Percentiles rank a stretch among this genome's conserved stretches.
Conservation (phyloP, 1,284 basidiomycete species). For the Spongiforma sp. region DNA sequence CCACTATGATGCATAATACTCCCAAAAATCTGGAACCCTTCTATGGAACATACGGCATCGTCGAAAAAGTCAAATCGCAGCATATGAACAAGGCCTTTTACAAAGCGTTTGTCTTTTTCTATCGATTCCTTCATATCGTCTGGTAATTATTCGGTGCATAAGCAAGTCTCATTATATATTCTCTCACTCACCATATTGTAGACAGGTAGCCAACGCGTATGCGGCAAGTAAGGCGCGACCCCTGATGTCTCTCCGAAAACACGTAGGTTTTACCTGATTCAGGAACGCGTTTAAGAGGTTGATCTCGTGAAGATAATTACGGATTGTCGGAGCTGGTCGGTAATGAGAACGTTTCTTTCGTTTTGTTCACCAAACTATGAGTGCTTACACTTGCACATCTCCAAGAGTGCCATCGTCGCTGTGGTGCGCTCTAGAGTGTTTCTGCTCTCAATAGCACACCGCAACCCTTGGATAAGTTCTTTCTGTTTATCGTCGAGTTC, state of each 20-base stretch:
- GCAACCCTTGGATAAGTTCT: constrained; percentile 17
- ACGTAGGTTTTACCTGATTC: constrained; percentile 13
- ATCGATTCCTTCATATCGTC: constrained; percentile 18
- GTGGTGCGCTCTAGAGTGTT: constrained; percentile 20
- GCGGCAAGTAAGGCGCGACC: constrained; percentile 16
- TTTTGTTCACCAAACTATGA: neutral
- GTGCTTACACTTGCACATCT: constrained; percentile 21
- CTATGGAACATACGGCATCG: constrained; percentile 14
- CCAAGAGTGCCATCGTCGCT: constrained; percentile 25
- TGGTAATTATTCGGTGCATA: neutral
- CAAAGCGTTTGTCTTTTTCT: neutral
- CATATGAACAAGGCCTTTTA: constrained; percentile 16
- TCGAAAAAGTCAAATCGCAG: constrained; percentile 18
- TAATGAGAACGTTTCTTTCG: constrained; percentile 5
- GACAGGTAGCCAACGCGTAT: constrained; percentile 18
- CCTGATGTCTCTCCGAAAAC: too few species aligned
- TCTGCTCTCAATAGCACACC: neutral
- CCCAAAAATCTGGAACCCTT: constrained; percentile 17
- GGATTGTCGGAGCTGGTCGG: constrained; percentile 8
- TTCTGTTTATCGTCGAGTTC: constrained; percentile 4
- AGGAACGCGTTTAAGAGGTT: constrained; percentile 9
- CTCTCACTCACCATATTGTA: constrained; percentile 17
- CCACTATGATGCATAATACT: constrained; percentile 20
- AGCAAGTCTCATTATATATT: fast-evolving
- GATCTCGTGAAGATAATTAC: constrained; percentile 5